phyloP scores from a whole-genome alignment of 2,329 filamentous ascomycete species.

The Apiospora kogelbergensis region DNA sequence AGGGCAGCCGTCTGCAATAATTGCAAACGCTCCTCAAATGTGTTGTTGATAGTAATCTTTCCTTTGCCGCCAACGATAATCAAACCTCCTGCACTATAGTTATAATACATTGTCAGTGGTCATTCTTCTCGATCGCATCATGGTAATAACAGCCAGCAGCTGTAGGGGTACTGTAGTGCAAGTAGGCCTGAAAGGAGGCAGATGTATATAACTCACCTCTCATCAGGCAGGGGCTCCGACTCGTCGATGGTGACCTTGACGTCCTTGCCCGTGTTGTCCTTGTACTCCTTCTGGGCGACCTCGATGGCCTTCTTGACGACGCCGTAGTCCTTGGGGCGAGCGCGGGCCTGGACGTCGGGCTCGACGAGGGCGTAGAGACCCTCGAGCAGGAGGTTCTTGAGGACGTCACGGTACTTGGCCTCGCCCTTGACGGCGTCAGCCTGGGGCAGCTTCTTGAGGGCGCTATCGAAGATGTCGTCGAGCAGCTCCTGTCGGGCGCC shows the following conservation, averaged over 20 bases:
- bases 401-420: constrained; percentile 70
- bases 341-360: constrained; percentile 70
- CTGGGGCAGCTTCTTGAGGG: constrained; percentile 67
- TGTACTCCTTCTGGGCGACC: constrained; percentile 78
- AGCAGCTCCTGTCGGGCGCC: constrained; percentile 86
- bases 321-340: constrained; percentile 77
- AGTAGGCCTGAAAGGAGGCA: neutral
- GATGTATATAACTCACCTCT: constrained; percentile 64
- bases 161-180: neutral
- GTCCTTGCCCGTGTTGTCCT: constrained; percentile 72
- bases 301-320: constrained; percentile 75
- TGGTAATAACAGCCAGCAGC: neutral
- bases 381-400: constrained; percentile 84
- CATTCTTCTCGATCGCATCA: neutral
- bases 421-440: constrained; percentile 63
- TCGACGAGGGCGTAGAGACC: constrained; percentile 88
- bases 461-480: constrained; percentile 83
- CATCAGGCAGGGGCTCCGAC: constrained; percentile 75
- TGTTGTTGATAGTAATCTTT: constrained; percentile 99
- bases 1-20: constrained; percentile 83
- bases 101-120: neutral
- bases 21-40: constrained; percentile 85
- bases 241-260: constrained; percentile 73
- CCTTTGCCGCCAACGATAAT: constrained; percentile 77
- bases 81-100: constrained; percentile 75